Base-by-base conservation (phyloP, 2,329 filamentous ascomycete species). In the Hymenoscyphus fraxineus region DNA sequence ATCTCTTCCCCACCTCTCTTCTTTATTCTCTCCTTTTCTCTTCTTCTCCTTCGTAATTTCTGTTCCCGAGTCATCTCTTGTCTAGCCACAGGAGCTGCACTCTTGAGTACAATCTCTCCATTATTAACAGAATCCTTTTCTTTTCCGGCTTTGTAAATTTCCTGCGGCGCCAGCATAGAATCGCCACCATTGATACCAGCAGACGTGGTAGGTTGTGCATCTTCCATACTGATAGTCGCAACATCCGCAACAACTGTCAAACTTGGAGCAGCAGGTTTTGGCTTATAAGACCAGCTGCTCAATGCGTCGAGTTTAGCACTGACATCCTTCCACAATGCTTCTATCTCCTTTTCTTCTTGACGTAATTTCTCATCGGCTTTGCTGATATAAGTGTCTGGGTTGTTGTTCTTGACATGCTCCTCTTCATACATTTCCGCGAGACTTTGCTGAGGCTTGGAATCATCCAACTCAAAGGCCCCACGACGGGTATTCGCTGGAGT, bases 341-440 rank as follows among this genome's bases (percentile, higher is more conserved):
- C 87, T 62, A 98, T 90, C 75, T 97, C 93, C 65, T 85, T 84
- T 77, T 97, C 92, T 73, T 96, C 91, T 67, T 88, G 89, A 69
- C 86, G 86, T 31, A 92, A 79, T 78, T 93, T 94, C 78, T 95
- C 92, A 73, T 96, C 91, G 40, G 89, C 86, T 70, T 88, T 86
- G 76, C 92, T 92, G 66, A 95, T 85, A 74, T 92, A 96, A 41
- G 85, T 88, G 68, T 87, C 86, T 2, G 92, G 90, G 76, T 97
- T 91, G 1, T 85, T 85, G 61, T 85, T 83, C 74, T 91, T 89
- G 67, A 94, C 81, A 77, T 97, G 92, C 70, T 98, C 93, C 74
- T 95, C 90, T 78, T 98, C 95, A 80, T 98, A 99, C 60, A 97
- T 83, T 72, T 97, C 93, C 0, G 93, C 94, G 13, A 99, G 85